phyloP scores from a whole-genome alignment of 768 basidiomycete species.

The Panellus pusillus region DNA sequence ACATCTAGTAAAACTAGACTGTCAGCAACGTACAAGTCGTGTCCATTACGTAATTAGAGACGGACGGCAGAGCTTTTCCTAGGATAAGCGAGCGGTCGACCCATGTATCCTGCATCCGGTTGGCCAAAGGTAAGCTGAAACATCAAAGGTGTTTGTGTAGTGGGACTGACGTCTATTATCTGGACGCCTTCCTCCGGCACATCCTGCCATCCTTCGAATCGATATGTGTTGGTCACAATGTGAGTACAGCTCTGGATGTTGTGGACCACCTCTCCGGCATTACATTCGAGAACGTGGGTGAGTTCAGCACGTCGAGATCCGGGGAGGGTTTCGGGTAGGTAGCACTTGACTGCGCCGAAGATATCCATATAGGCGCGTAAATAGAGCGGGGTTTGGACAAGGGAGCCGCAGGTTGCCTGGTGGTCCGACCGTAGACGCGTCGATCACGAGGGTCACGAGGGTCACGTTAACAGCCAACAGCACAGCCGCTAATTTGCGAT shows the following conservation, averaged over 20 bases:
- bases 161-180: constrained; percentile 20
- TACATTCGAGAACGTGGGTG: constrained; percentile 44
- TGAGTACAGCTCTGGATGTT: constrained; percentile 45
- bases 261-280: constrained; percentile 45
- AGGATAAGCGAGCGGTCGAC: constrained; percentile 65
- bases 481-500: neutral
- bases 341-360: constrained; percentile 16
- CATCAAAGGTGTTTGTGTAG: neutral
- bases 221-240: constrained; percentile 55
- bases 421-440: neutral
- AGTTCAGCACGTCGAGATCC: constrained; percentile 44
- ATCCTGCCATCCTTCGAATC: constrained; percentile 55
- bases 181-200: constrained; percentile 28
- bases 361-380: neutral
- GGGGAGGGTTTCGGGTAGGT: constrained; percentile 50
- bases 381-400: no score
- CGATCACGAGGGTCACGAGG: neutral
- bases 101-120: constrained; percentile 54
- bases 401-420: no score
- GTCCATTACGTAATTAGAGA: constrained; percentile 2
- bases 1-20: constrained; percentile 34
- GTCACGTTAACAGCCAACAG: no score
- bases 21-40: no score
- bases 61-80: constrained; percentile 58
- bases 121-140: neutral